Base-by-base conservation (phyloP, 129 eudicot species). In the Flaveria brownii region DNA sequence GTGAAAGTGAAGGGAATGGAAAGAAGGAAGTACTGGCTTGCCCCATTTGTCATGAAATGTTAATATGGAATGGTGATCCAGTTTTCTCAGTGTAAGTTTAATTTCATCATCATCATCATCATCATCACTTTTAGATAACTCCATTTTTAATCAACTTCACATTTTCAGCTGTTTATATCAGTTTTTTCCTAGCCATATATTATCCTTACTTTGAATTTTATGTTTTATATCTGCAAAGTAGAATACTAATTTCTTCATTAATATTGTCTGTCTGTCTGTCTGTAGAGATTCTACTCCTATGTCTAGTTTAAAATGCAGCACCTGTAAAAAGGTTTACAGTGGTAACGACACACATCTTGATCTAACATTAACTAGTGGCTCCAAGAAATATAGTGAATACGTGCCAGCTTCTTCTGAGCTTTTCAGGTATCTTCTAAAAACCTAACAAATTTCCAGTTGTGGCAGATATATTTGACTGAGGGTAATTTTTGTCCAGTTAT, bases 401-500 rank as follows among this genome's bases (percentile, higher is more conserved):
- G 61, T 41, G 84, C 90, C 98, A 7, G 89, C 82, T 75, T 88
- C 96, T 41, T 91, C 98, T 54, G 96, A 91, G 88, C 63, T 94
- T 67, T 94, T 94, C 82, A 94, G 98, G 98, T 94, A 72, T 14
- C 42, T 63, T 5, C 11, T 33, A 33, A 33, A 28, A 28, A 33
- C 7, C 39, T 59, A 23, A 26, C 6, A 20, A 36, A 2, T 42
- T 14, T 45, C 54, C 71, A 17, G 26, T 42, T 4, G 9, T 28
- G 33, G 33, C 4, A 28, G 4, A 28, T 28, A 28, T 28, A 28
- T 28, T 28, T 28, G 33, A 28, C 2, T 28, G 33, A 3, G 33
- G 30, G 33, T 28, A 28, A 28, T 28, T 28, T 30, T 30, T 30
- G 36, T 4, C 36, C 5, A 30, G 36, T 30, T 30, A 30, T 30